Evolutionary conservation across 768 basidiomycete species (phyloP).

Genomic region (Cystofilobasidium bisporidii): DNA sequence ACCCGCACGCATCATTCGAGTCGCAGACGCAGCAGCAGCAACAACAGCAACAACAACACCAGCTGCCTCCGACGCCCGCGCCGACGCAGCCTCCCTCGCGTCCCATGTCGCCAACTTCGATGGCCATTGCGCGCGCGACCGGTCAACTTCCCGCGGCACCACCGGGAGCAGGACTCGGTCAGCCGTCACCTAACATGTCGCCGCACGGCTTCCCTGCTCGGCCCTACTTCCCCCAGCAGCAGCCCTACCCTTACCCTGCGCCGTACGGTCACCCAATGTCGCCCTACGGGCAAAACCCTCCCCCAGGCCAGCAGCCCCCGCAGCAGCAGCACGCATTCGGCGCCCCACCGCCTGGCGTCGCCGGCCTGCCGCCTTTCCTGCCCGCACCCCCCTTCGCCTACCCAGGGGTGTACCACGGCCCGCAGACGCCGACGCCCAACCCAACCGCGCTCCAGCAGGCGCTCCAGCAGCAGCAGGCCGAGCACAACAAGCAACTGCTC

Average conservation of each 20-base stretch:
- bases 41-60: not conserved
- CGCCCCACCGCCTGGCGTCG: not conserved
- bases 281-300: not conserved
- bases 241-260: not conserved
- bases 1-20: not conserved
- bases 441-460: constrained; percentile 4
- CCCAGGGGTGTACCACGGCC: not conserved
- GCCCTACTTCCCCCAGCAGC: not conserved
- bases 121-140: constrained; percentile 27
- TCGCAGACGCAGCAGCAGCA: not conserved
- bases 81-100: not conserved
- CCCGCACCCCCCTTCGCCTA: not conserved
- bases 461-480: constrained; percentile 17
- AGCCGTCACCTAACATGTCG: too few species aligned
- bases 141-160: not conserved
- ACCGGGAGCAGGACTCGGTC: too few species aligned
- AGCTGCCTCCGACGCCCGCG: not conserved
- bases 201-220: not conserved
- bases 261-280: not conserved
- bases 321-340: constrained; percentile 6
- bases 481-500: constrained; percentile 23
- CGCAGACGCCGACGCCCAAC: not conserved
- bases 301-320: not conserved
- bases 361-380: not conserved
- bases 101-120: constrained; percentile 27